Evolutionary conservation across 129 eudicot species (phyloP).

Genomic region (Tagetes erecta): DNA sequence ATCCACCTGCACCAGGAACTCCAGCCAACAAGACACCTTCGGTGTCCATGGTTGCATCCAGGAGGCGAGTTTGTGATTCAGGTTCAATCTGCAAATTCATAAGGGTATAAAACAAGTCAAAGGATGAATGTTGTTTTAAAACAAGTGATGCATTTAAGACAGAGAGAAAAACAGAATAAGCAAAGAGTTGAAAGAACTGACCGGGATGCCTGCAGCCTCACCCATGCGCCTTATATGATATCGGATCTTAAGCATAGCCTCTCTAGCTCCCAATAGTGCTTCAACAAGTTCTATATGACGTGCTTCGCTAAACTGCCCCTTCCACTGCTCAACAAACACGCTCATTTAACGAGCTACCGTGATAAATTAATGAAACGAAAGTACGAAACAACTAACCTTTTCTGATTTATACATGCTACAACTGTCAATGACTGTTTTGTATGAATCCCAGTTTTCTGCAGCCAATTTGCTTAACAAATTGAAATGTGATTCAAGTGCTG

Average conservation of each 20-base stretch:
- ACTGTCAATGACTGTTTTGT: slow-evolving; percentile 49
- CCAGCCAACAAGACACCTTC: slow-evolving; percentile 93
- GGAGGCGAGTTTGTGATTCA: slow-evolving; percentile 74
- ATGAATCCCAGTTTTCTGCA: slow-evolving; percentile 49
- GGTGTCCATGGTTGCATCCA: slow-evolving; percentile 77
- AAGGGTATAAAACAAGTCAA: slow-evolving; percentile 2
- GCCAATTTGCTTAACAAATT: slow-evolving; percentile 66
- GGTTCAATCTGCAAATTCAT: slow-evolving; percentile 76
- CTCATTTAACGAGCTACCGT: neutral
- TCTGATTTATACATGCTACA: slow-evolving; percentile 67
- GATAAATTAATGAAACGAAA: neutral
- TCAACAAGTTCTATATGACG: slow-evolving; percentile 56
- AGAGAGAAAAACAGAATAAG: neutral
- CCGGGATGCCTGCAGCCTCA: slow-evolving; percentile 92
- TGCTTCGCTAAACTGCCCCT: slow-evolving; percentile 56
- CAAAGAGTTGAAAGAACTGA: slow-evolving; percentile 33
- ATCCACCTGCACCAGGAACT: slow-evolving; percentile 99
- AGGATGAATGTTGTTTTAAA: neutral
- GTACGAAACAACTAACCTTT: slow-evolving; percentile 46
- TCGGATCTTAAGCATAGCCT: slow-evolving; percentile 82
- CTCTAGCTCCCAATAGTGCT: slow-evolving; percentile 78
- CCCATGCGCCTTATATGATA: slow-evolving; percentile 85
- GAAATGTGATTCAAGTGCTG: slow-evolving; percentile 63
- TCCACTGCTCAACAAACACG: slow-evolving; percentile 54
- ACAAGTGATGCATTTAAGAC: neutral